phyloP scores from a whole-genome alignment of 257 asterid species.

The Penstemon newberryi region DNA sequence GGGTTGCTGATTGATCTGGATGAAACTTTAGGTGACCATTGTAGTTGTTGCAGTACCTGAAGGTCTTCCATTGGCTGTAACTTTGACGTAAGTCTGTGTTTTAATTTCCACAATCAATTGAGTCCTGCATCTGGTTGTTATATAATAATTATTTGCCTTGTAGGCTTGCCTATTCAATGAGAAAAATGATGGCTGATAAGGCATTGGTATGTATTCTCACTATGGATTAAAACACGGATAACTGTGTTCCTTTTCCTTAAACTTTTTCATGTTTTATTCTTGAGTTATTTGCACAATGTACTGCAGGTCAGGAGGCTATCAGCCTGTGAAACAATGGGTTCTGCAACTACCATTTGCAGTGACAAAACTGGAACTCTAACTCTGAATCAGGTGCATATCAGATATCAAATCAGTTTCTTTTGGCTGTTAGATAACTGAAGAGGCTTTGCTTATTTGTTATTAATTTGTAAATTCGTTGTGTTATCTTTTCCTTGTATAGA shows the following conservation, averaged over 20 bases:
- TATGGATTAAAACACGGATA: slow-evolving; percentile 14
- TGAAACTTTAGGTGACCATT: slow-evolving; percentile 68
- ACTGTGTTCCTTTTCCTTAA: slow-evolving; percentile 9
- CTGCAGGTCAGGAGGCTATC: slow-evolving; percentile 88
- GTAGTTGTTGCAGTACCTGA: slow-evolving; percentile 97
- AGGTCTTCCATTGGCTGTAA: slow-evolving; percentile 95
- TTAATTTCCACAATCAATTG: slow-evolving; percentile 7
- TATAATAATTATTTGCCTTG: slow-evolving; percentile 30
- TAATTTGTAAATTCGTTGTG: slow-evolving; percentile 3
- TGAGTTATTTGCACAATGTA: slow-evolving; percentile 18
- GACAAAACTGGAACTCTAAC: slow-evolving; percentile 96
- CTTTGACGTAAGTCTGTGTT: slow-evolving; percentile 68
- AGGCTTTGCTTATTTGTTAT: slow-evolving; percentile 18
- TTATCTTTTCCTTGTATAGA: slow-evolving; percentile 38
- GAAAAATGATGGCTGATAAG: slow-evolving; percentile 97
- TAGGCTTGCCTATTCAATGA: slow-evolving; percentile 98
- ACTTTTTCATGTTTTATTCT: slow-evolving; percentile 1
- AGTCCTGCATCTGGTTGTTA: slow-evolving; percentile 10
- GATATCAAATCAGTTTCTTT: slow-evolving; percentile 9
- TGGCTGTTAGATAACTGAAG: slow-evolving; percentile 10
- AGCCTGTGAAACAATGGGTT: slow-evolving; percentile 98
- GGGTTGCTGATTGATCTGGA: slow-evolving; percentile 24
- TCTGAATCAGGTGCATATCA: slow-evolving; percentile 63
- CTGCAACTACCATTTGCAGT: slow-evolving; percentile 94
- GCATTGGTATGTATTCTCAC: slow-evolving; percentile 66